Evolutionary conservation across 139 green algal genomes (phyloP).

Genomic region (Volvox reticuliferus): DNA sequence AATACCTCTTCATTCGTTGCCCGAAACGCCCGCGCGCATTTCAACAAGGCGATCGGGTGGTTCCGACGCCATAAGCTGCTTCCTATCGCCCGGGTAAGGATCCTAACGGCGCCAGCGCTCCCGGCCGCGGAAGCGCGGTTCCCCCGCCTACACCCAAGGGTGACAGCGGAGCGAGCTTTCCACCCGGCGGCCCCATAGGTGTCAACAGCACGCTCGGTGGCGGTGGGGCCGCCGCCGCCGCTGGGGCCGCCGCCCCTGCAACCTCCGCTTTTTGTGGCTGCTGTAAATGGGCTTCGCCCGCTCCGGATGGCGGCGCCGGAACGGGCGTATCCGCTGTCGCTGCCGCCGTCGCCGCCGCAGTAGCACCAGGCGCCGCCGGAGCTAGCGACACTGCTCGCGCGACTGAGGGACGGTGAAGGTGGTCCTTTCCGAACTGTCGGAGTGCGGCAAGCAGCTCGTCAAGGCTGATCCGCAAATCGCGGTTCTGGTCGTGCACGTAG

Average conservation of each 20-base stretch:
- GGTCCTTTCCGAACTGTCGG: background rate
- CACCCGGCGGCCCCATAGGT: background rate
- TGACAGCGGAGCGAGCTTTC: background rate
- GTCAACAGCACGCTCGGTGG: background rate
- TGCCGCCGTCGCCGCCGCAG: no score
- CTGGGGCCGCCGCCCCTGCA: background rate
- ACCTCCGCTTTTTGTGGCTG: background rate
- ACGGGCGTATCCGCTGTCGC: background rate
- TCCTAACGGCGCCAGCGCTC: background rate
- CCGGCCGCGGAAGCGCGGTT: background rate
- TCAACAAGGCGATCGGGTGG: no score
- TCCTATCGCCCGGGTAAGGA: background rate
- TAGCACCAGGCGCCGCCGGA: background rate
- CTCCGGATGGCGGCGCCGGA: background rate
- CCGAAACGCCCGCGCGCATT: no score
- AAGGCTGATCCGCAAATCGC: slow-evolving; percentile 29
- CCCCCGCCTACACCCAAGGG: background rate
- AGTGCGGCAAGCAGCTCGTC: slow-evolving; percentile 44
- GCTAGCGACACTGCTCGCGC: background rate
- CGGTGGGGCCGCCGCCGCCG: background rate
- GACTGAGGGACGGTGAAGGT: background rate
- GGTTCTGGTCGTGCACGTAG: slow-evolving; percentile 45
- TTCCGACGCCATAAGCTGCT: no score
- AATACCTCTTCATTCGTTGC: no score
- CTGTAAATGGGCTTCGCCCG: no score